Evolutionary conservation across 371 early-diverging fungal genomes (phyloP), one percentile per base, ranked within the genome.

Genomic region (Capillidium rhysosporum): DNA sequence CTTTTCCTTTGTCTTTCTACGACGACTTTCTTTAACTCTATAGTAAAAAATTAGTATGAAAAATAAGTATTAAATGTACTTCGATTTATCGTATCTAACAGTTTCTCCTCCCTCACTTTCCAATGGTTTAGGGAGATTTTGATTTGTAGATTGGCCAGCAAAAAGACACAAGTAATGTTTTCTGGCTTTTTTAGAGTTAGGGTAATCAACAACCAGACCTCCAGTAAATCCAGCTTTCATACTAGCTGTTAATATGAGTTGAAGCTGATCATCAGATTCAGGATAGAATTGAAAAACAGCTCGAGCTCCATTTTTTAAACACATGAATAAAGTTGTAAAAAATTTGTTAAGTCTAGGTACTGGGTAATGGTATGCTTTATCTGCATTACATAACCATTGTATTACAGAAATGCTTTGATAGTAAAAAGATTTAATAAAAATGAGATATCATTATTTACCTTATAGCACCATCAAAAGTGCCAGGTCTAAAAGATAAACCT

Each of bases 221-320:
- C 98, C 99, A 49, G 84, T 82, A 63, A 99, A 96, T 55, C 99
- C 98, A 65, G 86, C 84, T 54, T 78, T 72, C 61, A 85, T 80
- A 2, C 98, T 92, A 7, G 75, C 72, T 45, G 82, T 75, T 63
- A 86, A 83, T 52, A 98, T 86, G 66, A 97, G 65, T 56, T 98
- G 87, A 49, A 95, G 77, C 66, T 99, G 97, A 57, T 84, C 75
- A 52, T 92, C 88, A 65, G 86, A 89, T 63, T 97, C 94, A 1
- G 98, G 95, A 68, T 98, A 99, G 62, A 98, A 97, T 72, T 99
- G 99, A 66, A 99, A 92, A 12, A 98, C 83, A 24, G 95, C 95
- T 39, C 90, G 75, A 8, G 91, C 92, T 4, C 96, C 92, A 21
- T 89, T 72, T 44, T 81, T 69, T 55, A 98, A 66, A 3, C 88